Conservation (phyloP, 495 filamentous ascomycete species). For the Recurvomyces mirabilis region DNA sequence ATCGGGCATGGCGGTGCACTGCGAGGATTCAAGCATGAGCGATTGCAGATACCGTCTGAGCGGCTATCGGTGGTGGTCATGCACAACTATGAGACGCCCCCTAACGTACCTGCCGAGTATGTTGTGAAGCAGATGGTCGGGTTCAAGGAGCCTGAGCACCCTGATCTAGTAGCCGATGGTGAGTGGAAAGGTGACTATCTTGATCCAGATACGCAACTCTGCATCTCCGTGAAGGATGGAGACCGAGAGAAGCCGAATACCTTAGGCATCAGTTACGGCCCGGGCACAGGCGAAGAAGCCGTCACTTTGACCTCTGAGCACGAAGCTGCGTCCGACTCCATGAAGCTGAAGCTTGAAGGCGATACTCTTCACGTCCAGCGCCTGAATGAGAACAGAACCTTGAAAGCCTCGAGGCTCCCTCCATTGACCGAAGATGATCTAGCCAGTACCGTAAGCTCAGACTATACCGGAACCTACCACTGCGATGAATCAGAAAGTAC, state of each 20-base stretch:
- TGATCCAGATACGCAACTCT: constrained; percentile 4
- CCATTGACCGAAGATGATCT: not conserved
- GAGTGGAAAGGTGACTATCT: constrained; percentile 11
- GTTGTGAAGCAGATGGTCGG: not conserved
- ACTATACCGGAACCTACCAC: constrained; percentile 6
- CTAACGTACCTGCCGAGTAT: not conserved
- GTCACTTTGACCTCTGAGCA: not conserved
- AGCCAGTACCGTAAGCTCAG: too few species aligned
- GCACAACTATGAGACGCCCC: constrained; percentile 5
- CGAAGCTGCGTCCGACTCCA: not conserved
- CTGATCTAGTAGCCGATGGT: not conserved
- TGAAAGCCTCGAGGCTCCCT: not conserved
- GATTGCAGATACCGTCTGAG: constrained; percentile 1
- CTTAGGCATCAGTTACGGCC: not conserved
- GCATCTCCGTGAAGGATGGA: not conserved
- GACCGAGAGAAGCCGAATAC: not conserved
- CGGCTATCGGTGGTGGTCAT: constrained; percentile 7
- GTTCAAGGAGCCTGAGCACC: not conserved
- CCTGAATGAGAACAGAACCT: not conserved
- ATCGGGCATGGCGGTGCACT: constrained; percentile 13
- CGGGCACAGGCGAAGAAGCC: not conserved
- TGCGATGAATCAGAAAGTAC: constrained; percentile 6
- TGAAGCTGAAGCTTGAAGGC: constrained; percentile 3
- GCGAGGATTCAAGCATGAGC: constrained; percentile 3
- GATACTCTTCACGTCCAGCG: constrained; percentile 2